These are phyloP conservation scores for Metarhizium guizhouense DNA, from an alignment of 2,329 filamentous ascomycete species.

Conservation along the genomic window DNA sequence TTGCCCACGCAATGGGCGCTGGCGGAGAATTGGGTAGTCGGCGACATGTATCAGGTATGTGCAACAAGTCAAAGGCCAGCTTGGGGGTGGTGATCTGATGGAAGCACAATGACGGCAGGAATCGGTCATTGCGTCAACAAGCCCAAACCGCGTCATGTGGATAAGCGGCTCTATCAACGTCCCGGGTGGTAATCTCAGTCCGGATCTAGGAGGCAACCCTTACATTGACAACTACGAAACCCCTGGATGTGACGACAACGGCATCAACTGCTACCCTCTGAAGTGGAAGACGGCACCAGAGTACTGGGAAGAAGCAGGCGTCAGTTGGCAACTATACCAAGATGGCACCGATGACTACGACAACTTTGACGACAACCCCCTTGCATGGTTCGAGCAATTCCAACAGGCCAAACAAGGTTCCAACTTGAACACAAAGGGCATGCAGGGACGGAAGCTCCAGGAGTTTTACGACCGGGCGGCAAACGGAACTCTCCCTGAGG, in stretches of 20 bases:
- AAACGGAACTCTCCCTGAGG: slow-evolving; percentile 39
- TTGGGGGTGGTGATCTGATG: no score
- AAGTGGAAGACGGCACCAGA: slow-evolving; percentile 42
- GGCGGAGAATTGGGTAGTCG: slow-evolving; percentile 41
- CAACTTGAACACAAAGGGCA: slow-evolving; percentile 10
- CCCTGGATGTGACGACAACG: slow-evolving; percentile 27
- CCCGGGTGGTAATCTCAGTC: slow-evolving; percentile 25
- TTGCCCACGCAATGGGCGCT: slow-evolving; percentile 45
- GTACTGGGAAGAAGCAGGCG: slow-evolving; percentile 35
- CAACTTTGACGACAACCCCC: slow-evolving; percentile 44
- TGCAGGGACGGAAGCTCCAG: slow-evolving; percentile 35
- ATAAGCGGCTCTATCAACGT: slow-evolving; percentile 36
- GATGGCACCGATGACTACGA: slow-evolving; percentile 21
- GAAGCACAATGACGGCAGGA: no score
- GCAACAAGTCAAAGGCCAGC: no score
- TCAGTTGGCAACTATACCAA: slow-evolving; percentile 42
- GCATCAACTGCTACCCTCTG: slow-evolving; percentile 40
- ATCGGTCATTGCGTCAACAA: slow-evolving; percentile 20
- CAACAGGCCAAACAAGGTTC: slow-evolving; percentile 8
- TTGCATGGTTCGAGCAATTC: slow-evolving; percentile 29
- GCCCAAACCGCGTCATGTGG: slow-evolving; percentile 33
- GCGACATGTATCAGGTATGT: slow-evolving; percentile 7
- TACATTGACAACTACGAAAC: slow-evolving; percentile 35
- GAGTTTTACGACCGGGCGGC: slow-evolving; percentile 39
- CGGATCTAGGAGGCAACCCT: slow-evolving; percentile 30